These are phyloP conservation scores for Eucalyptus globulus DNA, from an alignment of 345 rosid genomes.

Conservation along the genomic window DNA sequence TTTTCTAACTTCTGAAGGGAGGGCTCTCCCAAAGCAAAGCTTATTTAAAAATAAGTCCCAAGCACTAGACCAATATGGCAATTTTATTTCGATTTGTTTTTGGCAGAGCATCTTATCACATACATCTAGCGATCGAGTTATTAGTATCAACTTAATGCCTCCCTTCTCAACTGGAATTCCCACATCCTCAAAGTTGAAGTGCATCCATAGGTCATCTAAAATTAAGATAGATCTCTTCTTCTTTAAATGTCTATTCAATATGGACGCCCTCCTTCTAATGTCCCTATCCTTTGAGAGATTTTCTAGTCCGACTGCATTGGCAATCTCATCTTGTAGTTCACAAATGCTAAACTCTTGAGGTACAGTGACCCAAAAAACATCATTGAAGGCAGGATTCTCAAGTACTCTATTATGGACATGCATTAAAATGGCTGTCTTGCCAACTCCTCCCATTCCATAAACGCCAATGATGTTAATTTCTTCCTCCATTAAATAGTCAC, in stretches of 20 bases:
- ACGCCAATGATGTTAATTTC: not conserved
- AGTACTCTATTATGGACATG: not conserved
- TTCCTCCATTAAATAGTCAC: not conserved
- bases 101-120: not conserved
- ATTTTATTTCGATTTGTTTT: not conserved
- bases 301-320: not conserved
- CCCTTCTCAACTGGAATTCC: not conserved
- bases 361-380: not conserved
- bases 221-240: not conserved
- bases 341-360: not conserved
- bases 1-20: not conserved
- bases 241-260: not conserved
- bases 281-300: not conserved
- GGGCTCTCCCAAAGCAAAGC: not conserved
- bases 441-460: not conserved
- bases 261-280: not conserved
- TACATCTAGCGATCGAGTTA: not conserved
- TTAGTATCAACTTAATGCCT: not conserved
- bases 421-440: not conserved
- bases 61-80: fast-evolving
- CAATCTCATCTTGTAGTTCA: not conserved
- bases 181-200: not conserved
- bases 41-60: not conserved
- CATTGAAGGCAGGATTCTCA: not conserved
- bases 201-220: not conserved